Evolutionary conservation across 2,329 filamentous ascomycete species (phyloP), one percentile per base, ranked within the genome.

Genomic region (Capronia coronata): DNA sequence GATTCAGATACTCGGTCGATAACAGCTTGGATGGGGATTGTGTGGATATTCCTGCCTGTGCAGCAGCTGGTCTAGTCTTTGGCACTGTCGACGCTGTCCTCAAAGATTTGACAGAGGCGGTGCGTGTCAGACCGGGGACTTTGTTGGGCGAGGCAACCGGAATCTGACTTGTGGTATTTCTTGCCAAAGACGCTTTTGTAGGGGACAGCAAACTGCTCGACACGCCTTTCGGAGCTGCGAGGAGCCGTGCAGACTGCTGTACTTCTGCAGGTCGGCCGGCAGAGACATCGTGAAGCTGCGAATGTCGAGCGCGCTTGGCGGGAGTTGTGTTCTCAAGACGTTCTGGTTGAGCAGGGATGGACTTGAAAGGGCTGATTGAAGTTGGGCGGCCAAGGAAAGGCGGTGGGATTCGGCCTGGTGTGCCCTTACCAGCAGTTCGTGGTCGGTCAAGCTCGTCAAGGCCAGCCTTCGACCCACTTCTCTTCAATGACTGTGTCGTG

Each of bases 101-200:
- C 59, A 71, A 68, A 14, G 71, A 70, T 61, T 77, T 81, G 19
- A 75, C 75, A 7, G 78, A 71, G 2, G 75, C 69, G n/a, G 75
- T 75, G 16, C 66, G 67, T 14, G 67, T 60, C 18, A 78, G 68
- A 14, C 42, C 34, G 8, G 79, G 79, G 41, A 74, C 77, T 46
- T 62, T 62, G 22, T 23, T 41, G 2, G 59, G 74, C 14, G 71
- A 74, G 18, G 71, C 71, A 46, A 75, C 77, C 38, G 77, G 68
- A 6, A 74, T 71, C 61, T 78, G 81, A 46, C 70, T 69, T 57
- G 74, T 80, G 47, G 75, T 68, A 40, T 76, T 69, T 37, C 83
- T 81, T 27, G 82, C 79, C 44, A 86, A 66, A 1, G 86, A 87
- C 6, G 87, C 73, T 65, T 87, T 88, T 7, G 86, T 93, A 0